Conservation (phyloP, 495 filamentous ascomycete genomes). For the Mytilinidion resinicola region DNA sequence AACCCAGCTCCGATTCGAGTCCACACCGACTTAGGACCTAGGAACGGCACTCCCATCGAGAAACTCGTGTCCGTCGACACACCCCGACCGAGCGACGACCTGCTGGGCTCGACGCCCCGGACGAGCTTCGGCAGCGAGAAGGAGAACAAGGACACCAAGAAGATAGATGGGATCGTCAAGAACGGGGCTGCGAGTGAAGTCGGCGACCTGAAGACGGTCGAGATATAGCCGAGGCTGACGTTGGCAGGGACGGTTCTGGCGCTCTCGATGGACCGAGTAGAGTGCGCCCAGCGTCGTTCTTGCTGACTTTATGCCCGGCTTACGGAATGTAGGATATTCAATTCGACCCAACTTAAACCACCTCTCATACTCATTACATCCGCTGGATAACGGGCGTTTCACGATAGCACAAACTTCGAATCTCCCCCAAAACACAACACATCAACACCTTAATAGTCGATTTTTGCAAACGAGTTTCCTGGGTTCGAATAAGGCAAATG, state of each 20-base stretch:
- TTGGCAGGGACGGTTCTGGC: background rate
- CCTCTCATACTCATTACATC: slow-evolving; percentile 4
- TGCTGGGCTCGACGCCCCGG: background rate
- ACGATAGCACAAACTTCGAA: too few relatives aligned
- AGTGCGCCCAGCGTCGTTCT: background rate
- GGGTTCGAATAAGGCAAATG: too few relatives aligned
- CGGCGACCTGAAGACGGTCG: slow-evolving; percentile 29
- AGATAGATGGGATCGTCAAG: slow-evolving; percentile 6
- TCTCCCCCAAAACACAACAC: too few relatives aligned
- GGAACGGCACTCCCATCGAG: slow-evolving; percentile 19
- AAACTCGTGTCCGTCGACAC: slow-evolving; percentile 36
- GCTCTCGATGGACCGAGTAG: background rate
- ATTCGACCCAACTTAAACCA: background rate
- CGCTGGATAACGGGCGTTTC: slow-evolving; percentile 25
- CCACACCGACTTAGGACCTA: slow-evolving; percentile 18
- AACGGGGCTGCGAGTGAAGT: slow-evolving; percentile 9
- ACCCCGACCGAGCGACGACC: slow-evolving; percentile 30
- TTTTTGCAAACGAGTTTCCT: too few relatives aligned
- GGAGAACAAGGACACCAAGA: slow-evolving; percentile 24
- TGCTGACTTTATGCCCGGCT: background rate
- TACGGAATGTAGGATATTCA: background rate
- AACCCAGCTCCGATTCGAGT: slow-evolving; percentile 26
- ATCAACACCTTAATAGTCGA: too few relatives aligned
- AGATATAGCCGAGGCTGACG: slow-evolving; percentile 20
- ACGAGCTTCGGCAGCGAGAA: slow-evolving; percentile 26